A percentile compares a stretch with the other conserved stretches of the same genome.
These are phyloP conservation scores for Nepenthes gracilis DNA, from an alignment of 148 eudicot species.

Conservation along the genomic window DNA sequence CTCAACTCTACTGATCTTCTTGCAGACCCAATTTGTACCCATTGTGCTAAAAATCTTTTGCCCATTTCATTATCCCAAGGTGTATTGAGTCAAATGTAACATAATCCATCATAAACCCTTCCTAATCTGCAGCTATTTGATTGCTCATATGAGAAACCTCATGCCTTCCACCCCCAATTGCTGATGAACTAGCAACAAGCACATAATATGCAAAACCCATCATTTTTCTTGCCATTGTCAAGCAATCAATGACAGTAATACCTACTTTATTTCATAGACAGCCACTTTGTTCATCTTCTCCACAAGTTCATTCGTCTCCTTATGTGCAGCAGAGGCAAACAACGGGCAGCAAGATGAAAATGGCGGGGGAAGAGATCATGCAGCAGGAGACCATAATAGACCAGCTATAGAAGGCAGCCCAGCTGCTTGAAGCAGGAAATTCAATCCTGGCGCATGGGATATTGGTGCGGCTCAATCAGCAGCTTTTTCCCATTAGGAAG, in stretches of 20 bases:
- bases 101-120: conserved; percentile 6
- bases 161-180: conserved; percentile 36
- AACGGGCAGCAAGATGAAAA: conserved; percentile 21
- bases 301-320: neutral
- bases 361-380: conserved; percentile 19
- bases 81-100: too few species aligned
- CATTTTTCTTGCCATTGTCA: conserved; percentile 30
- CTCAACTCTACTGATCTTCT: too few species aligned
- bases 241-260: conserved; percentile 21
- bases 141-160: conserved; percentile 34
- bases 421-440: conserved; percentile 62
- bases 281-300: neutral
- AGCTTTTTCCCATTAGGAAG: conserved; percentile 65
- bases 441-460: conserved; percentile 90
- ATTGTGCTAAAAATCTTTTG: neutral
- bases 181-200: conserved; percentile 41
- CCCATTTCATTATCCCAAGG: too few species aligned
- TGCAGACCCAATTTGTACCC: neutral
- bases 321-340: conserved; percentile 11
- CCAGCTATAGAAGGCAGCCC: conserved; percentile 76
- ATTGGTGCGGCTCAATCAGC: conserved; percentile 99
- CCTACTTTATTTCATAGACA: neutral
- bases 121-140: conserved; percentile 10
- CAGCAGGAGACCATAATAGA: conserved; percentile 44
- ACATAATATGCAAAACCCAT: conserved; percentile 32